Base-by-base conservation (phyloP, 441 rosid genomes). In the Manihot esculenta region DNA sequence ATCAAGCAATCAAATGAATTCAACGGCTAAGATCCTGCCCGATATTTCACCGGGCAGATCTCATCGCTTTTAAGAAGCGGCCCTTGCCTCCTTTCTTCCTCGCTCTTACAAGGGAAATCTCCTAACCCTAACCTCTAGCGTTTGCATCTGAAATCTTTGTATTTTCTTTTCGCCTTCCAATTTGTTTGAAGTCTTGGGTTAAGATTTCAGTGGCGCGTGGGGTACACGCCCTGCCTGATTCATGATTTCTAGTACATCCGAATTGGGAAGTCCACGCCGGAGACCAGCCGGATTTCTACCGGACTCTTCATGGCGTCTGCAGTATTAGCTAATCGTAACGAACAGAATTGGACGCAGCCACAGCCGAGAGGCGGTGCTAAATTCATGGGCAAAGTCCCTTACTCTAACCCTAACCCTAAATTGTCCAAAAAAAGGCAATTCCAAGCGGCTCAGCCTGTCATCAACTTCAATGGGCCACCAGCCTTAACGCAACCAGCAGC, bases 261-360 rank as follows among this genome's bases (percentile, higher is more conserved):
- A 49, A 48, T 62, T 48, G 81, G 69, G 69, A 42, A 69, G 12
- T 60, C 64, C 59, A 24, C 14, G 72, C 79, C 74, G 74, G 70
- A 42, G 64, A 50, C 26, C 60, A 10, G 73, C 75, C 78, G 81
- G 79, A 27, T 45, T 63, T 57, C 35, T n/a, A 8, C 72, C 69
- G 79, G 78, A 58, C 14, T 76, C 57, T 60, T 56, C 64, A 91
- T 91, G 97, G 94, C 91, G 47, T 89, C 94, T 44, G 88, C 93
- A 26, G 84, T 87, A 38, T 66, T 89, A 80, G 87, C 90, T 35
- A 84, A 87, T 78, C 79, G 84, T 54, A 84, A 72, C 80, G 93
- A 87, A 71, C 86, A 84, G 38, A 79, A 78, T 61, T 85, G 89
- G 91, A 81, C 86, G 68, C 78, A 57, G 78, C 83, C 72, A 42